phyloP scores from a whole-genome alignment of 1,139 yeast species.

The Hyphopichia burtonii region DNA sequence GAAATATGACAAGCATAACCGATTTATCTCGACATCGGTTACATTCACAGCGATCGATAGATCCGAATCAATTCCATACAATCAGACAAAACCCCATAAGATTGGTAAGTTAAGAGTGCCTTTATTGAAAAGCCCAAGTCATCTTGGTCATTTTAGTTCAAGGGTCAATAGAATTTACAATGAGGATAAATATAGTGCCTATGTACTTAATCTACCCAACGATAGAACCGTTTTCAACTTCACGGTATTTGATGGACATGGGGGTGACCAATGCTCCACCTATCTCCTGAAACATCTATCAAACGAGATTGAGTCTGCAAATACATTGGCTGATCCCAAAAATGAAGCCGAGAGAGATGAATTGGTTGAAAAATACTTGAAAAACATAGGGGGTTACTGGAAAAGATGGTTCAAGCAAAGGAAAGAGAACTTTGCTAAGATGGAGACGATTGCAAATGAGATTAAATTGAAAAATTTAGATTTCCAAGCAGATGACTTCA shows the following conservation, averaged over 20 bases:
- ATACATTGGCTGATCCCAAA: constrained; percentile 13
- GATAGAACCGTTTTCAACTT: constrained; percentile 51
- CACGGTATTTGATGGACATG: constrained; percentile 90
- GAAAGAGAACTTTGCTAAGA: constrained; percentile 40
- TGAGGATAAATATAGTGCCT: constrained; percentile 75
- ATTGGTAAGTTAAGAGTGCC: constrained; percentile 44
- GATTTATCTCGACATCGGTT: constrained; percentile 12
- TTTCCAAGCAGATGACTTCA: constrained; percentile 48
- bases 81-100: constrained; percentile 13
- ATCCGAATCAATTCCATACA: constrained; percentile 8
- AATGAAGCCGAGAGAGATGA: constrained; percentile 29
- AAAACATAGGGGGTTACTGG: constrained; percentile 87
- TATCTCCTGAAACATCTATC: constrained; percentile 58
- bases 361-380: constrained; percentile 49
- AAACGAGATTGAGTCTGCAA: constrained; percentile 50
- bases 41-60: constrained; percentile 28
- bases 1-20: background rate
- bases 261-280: constrained; percentile 73
- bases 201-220: constrained; percentile 43
- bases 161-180: constrained; percentile 76
- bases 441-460: constrained; percentile 31
- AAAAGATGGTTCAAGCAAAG: constrained; percentile 63
- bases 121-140: constrained; percentile 66
- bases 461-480: constrained; percentile 15
- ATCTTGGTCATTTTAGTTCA: constrained; percentile 76